Evolutionary conservation across 192 early-diverging fungal genomes (phyloP).

Genomic region (Podila clonocystis): DNA sequence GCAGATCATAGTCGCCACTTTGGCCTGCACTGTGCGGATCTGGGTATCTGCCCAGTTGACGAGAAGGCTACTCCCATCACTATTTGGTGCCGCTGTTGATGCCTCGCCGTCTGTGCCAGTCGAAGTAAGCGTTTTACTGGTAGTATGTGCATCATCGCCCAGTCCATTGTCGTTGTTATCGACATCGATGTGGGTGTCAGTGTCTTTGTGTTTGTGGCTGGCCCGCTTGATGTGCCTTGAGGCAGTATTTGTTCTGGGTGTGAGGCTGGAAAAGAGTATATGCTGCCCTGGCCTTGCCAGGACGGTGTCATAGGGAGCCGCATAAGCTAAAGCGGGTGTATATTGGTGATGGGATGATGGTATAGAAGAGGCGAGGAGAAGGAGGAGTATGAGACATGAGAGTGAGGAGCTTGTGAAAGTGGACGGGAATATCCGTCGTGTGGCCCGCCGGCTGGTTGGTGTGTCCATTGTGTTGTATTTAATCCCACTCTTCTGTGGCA

Average conservation of each 20-base stretch:
- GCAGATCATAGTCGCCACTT: constrained; percentile 14
- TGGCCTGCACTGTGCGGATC: not conserved
- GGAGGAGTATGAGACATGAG: not conserved
- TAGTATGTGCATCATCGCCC: not conserved
- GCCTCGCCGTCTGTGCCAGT: not conserved
- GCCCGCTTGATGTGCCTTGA: not conserved
- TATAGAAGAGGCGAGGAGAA: not conserved
- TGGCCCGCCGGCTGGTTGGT: not conserved
- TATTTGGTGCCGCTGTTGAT: not conserved
- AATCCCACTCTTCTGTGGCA: too few species aligned
- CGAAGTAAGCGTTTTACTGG: not conserved
- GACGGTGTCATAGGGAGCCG: not conserved
- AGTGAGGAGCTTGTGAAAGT: not conserved
- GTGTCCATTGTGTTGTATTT: too few species aligned
- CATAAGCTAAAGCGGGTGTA: not conserved
- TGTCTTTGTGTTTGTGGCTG: too few species aligned
- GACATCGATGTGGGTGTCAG: not conserved
- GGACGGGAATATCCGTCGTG: not conserved
- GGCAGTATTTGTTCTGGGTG: not conserved
- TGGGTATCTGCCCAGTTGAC: not conserved
- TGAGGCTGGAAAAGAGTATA: not conserved
- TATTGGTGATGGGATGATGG: not conserved
- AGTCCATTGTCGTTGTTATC: not conserved
- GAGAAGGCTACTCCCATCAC: not conserved
- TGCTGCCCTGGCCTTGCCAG: not conserved